Evolutionary conservation across 1,284 basidiomycete genomes (phyloP).

Genomic region (Wallemia ichthyophaga): DNA sequence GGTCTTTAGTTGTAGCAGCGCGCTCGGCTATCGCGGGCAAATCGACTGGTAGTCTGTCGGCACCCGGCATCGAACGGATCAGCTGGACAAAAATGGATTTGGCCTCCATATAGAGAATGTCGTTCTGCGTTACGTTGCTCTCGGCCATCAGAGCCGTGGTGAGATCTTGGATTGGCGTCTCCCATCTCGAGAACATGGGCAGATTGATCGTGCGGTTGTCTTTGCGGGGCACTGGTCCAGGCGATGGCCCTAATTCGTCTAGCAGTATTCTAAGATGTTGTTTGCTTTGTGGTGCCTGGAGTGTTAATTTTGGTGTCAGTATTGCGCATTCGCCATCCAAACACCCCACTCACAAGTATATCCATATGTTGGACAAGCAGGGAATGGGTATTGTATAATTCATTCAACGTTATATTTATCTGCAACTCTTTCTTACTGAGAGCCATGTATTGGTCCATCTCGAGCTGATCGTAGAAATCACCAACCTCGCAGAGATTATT

Average conservation of each 20-base stretch:
- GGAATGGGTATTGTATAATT: constrained; percentile 91
- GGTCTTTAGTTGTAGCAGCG: constrained; percentile 89
- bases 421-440: constrained; percentile 92
- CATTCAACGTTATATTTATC: constrained; percentile 97
- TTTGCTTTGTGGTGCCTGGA: constrained; percentile 78
- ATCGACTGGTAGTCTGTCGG: constrained; percentile 56
- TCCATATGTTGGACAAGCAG: constrained; percentile 84
- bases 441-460: constrained; percentile 99
- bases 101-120: constrained; percentile 98
- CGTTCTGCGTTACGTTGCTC: constrained; percentile 82
- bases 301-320: constrained; percentile 14
- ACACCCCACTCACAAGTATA: constrained; percentile 33
- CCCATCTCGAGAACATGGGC: constrained; percentile 85
- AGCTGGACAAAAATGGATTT: constrained; percentile 98
- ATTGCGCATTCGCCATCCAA: neutral
- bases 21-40: constrained; percentile 68
- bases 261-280: constrained; percentile 85
- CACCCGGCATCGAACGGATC: constrained; percentile 68
- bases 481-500: constrained; percentile 92
- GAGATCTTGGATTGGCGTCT: constrained; percentile 91
- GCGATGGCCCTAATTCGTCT: constrained; percentile 77
- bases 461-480: constrained; percentile 94
- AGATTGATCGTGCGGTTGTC: constrained; percentile 87
- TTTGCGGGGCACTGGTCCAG: constrained; percentile 78
- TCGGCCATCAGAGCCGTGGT: constrained; percentile 71